These are phyloP conservation scores for Hypomontagnella submonticulosa DNA, from an alignment of 495 filamentous ascomycete species.

Conservation along the genomic window DNA sequence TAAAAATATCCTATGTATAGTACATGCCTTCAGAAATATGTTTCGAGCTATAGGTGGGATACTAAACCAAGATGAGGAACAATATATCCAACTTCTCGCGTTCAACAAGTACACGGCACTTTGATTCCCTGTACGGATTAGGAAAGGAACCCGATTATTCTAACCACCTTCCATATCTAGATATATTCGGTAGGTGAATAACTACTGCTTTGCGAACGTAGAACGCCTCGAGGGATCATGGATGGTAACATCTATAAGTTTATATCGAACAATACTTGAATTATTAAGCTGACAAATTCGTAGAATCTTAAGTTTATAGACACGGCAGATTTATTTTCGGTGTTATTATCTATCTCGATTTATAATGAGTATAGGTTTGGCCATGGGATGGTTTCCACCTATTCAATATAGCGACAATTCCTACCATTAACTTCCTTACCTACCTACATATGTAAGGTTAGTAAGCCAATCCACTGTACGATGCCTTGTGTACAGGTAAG, in stretches of 20 bases:
- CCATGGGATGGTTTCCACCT: background rate
- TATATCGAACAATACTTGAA: too few relatives aligned
- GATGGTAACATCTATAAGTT: too few relatives aligned
- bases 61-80: constrained; percentile 32
- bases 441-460: background rate
- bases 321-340: background rate
- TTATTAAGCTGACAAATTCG: too few relatives aligned
- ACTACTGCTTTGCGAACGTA: background rate
- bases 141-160: constrained; percentile 30
- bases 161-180: constrained; percentile 38
- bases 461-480: too few relatives aligned
- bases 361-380: background rate
- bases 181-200: constrained; percentile 32
- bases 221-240: background rate
- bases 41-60: constrained; percentile 3
- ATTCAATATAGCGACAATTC: constrained; percentile 6
- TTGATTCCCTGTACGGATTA: constrained; percentile 30
- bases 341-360: background rate
- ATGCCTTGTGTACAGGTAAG: too few relatives aligned
- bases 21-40: background rate
- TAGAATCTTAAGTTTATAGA: too few relatives aligned
- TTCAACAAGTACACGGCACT: constrained; percentile 28
- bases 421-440: background rate
- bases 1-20: background rate
- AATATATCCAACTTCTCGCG: constrained; percentile 27